phyloP scores from a whole-genome alignment of 148 eudicot species.

The Chenopodium formosanum region DNA sequence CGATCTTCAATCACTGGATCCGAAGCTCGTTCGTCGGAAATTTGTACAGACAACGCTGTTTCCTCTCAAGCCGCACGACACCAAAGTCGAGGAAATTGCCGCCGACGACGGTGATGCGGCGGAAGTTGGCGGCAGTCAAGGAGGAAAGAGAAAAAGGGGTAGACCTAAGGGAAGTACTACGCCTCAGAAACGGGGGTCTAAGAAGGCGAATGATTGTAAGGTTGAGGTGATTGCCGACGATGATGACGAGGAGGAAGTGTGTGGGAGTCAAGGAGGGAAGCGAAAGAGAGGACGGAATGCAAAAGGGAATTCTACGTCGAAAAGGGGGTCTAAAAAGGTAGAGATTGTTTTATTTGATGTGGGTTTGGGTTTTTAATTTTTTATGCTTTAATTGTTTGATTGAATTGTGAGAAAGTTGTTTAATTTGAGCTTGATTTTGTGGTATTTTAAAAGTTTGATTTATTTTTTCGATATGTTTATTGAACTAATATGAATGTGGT shows the following conservation, averaged over 20 bases:
- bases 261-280: conserved; percentile 42
- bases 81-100: conserved; percentile 18
- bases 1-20: conserved; percentile 35
- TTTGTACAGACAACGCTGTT: conserved; percentile 75
- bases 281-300: conserved; percentile 34
- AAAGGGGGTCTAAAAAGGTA: conserved; percentile 58
- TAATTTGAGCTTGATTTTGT: background rate
- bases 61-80: conserved; percentile 43
- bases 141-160: conserved; percentile 34
- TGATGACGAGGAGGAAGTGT: conserved; percentile 32
- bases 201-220: conserved; percentile 35
- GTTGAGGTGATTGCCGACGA: conserved; percentile 22
- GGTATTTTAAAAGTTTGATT: too few relatives aligned
- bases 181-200: conserved; percentile 41
- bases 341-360: conserved; percentile 14
- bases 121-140: conserved; percentile 43
- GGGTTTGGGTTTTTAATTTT: too few relatives aligned
- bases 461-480: too few relatives aligned
- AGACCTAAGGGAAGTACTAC: conserved; percentile 36
- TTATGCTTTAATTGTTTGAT: background rate
- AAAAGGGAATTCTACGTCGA: conserved; percentile 31
- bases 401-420: background rate
- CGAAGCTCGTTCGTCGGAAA: conserved; percentile 45
- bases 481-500: too few relatives aligned
- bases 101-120: conserved; percentile 29